Evolutionary conservation across 768 basidiomycete species (phyloP).

Genomic region (Kwoniella sp.): DNA sequence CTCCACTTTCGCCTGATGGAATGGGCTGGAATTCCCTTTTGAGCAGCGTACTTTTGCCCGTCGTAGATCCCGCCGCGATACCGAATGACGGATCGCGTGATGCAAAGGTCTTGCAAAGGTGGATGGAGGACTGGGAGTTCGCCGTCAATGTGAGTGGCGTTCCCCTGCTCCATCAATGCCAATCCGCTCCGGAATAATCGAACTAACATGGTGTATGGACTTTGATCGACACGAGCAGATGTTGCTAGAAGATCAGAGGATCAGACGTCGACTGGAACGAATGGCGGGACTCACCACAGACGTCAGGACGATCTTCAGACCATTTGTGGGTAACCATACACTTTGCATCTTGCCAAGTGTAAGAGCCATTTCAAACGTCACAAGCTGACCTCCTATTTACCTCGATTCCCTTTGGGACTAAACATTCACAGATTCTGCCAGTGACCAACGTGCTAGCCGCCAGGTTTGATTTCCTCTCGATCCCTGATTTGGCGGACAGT

Average conservation of each 20-base stretch:
- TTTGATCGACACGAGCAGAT: constrained; percentile 19
- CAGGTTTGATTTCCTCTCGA: constrained; percentile 26
- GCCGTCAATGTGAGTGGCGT: constrained; percentile 60
- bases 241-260: constrained; percentile 24
- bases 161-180: constrained; percentile 16
- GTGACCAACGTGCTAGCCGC: constrained; percentile 24
- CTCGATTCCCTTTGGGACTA: too few species aligned
- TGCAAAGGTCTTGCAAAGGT: constrained; percentile 57
- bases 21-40: constrained; percentile 62
- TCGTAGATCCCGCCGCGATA: background rate
- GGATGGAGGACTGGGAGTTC: constrained; percentile 66
- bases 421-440: constrained; percentile 34
- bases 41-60: constrained; percentile 52
- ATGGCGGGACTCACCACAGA: constrained; percentile 50
- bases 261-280: constrained; percentile 32
- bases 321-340: constrained; percentile 41
- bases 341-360: background rate
- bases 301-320: constrained; percentile 44
- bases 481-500: constrained; percentile 17
- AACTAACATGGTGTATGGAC: too few species aligned
- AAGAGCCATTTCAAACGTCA: constrained; percentile 3
- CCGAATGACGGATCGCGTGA: constrained; percentile 23
- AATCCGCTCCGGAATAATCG: too few species aligned
- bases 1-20: constrained; percentile 63
- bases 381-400: background rate